Conservation (phyloP, 208 protist genomes). For the Leishmania arabica region DNA sequence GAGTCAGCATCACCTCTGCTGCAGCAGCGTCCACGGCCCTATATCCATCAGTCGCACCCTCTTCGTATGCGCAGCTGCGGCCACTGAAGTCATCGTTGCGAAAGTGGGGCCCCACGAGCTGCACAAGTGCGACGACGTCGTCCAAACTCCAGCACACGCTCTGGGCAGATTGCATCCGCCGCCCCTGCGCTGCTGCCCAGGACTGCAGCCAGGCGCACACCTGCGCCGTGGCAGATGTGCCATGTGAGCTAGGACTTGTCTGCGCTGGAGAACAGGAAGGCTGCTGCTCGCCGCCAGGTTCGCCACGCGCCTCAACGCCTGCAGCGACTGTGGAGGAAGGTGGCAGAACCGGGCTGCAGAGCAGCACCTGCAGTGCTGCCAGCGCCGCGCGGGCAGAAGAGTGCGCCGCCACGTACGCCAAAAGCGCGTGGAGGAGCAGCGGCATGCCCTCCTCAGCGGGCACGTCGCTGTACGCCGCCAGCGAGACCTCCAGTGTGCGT, state of each 20-base stretch:
- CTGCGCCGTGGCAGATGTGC: constrained; percentile 4
- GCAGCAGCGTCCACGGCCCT: not conserved
- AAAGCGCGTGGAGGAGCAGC: constrained; percentile 20
- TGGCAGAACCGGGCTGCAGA: constrained; percentile 20
- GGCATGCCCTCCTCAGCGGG: constrained; percentile 44
- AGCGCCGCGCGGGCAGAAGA: constrained; percentile 36
- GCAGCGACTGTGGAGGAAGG: not conserved
- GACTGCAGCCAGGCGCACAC: constrained; percentile 31
- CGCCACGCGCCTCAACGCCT: not conserved
- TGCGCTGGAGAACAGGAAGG: not conserved
- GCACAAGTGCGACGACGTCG: constrained; percentile 41
- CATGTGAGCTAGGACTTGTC: not conserved
- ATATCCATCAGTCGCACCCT: not conserved
- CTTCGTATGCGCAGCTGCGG: not conserved
- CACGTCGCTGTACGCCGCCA: constrained; percentile 25
- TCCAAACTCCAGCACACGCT: constrained; percentile 32
- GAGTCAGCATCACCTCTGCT: not conserved
- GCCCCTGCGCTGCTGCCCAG: constrained; percentile 6
- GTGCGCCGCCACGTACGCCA: constrained; percentile 38
- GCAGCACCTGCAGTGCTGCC: constrained; percentile 33
- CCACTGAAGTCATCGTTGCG: not conserved
- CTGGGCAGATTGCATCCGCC: not conserved
- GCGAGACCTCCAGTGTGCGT: constrained; percentile 29
- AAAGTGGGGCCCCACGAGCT: constrained; percentile 26
- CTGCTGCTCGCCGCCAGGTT: not conserved